Base-by-base conservation (phyloP, 2,329 filamentous ascomycete species). In the Xylariaceae sp. region DNA sequence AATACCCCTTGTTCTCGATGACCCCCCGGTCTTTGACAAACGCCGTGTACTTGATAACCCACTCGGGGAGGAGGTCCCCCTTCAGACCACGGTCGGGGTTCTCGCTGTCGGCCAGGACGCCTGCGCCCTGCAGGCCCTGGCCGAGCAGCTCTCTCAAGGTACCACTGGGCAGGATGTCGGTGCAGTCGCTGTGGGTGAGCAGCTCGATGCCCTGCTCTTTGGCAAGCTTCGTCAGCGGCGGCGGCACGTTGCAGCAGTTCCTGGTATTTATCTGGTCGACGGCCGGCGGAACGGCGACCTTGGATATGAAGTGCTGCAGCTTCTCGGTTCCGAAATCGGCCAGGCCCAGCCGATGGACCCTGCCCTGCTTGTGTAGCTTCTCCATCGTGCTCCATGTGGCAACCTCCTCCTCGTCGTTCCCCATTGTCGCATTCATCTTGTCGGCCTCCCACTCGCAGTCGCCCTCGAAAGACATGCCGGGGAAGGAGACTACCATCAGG, bases 1-100 rank as follows among this genome's bases (percentile, higher is more conserved):
- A 95, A 60, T 95, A 96, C 6, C 92, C 92, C 67, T 96, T 98
- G 56, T 92, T 94, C 68, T 98, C 92, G 45, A 98, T 90, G 7
- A 98, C 92, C 11, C 92, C 92, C 34, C 92, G 72, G 56, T 96
- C 83, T 58, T 84, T 83, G 25, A 96, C 86, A 38, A 96, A 90
- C 1, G 92, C 92, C 23, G 90, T 95, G 57, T 98, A 98, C 57
- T 96, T 94, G 46, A 90, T 82, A 18, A 96, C 92, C 90, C 92
- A 98, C 56, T 90, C 80, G 18, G 92, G 89, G 38, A 77, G 74
- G 31, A 96, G 72, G 44, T 94, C 79, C 4, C 87, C 89, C 46
- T 73, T 69, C 37, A 94, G 64, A 1, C 83, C 82, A 8, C 65
- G 58, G 13, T 58, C 56, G 10, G 63, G 50, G 53, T 67, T 60